phyloP scores from a whole-genome alignment of 225 moss, liverwort and hornwort species.

The Takakia lepidozioides region DNA sequence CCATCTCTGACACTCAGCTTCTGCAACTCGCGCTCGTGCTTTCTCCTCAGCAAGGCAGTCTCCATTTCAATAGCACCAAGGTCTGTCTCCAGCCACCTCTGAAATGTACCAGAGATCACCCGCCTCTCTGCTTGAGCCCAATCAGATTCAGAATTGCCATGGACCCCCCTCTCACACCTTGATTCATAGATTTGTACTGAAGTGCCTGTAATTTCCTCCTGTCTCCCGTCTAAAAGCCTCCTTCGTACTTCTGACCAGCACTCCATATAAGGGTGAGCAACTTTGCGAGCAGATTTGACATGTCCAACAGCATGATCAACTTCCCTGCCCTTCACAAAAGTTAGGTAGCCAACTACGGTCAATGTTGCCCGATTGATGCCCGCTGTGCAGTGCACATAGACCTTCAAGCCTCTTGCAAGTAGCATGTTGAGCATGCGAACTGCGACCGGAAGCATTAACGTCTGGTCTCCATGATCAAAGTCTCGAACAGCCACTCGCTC shows the following conservation, averaged over 20 bases:
- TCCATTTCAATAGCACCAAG: conserved; percentile 52
- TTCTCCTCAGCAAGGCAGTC: conserved; percentile 26
- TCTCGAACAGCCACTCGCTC: conserved; percentile 58
- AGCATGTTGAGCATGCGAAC: conserved; percentile 39
- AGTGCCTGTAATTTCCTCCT: conserved; percentile 25
- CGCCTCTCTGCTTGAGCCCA: conserved; percentile 41
- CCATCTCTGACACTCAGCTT: not conserved
- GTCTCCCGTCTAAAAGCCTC: conserved; percentile 37
- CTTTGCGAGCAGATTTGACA: conserved; percentile 38
- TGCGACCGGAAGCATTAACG: conserved; percentile 49
- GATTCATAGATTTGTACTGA: conserved; percentile 20
- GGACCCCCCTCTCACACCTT: conserved; percentile 3
- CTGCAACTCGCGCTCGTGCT: conserved; percentile 24
- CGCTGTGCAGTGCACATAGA: conserved; percentile 58
- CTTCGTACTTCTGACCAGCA: conserved; percentile 47
- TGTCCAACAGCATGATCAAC: conserved; percentile 25
- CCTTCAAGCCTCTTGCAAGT: conserved; percentile 38
- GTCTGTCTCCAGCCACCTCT: conserved; percentile 50
- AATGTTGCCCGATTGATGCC: conserved; percentile 53
- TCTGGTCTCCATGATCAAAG: conserved; percentile 54
- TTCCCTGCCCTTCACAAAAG: conserved; percentile 44
- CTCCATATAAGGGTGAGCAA: conserved; percentile 53
- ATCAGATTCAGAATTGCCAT: conserved; percentile 21
- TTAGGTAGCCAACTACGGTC: conserved; percentile 38
- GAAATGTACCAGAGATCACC: conserved; percentile 37